Evolutionary conservation across 208 protist species (phyloP).

Genomic region (Tetramitus jugosus): DNA sequence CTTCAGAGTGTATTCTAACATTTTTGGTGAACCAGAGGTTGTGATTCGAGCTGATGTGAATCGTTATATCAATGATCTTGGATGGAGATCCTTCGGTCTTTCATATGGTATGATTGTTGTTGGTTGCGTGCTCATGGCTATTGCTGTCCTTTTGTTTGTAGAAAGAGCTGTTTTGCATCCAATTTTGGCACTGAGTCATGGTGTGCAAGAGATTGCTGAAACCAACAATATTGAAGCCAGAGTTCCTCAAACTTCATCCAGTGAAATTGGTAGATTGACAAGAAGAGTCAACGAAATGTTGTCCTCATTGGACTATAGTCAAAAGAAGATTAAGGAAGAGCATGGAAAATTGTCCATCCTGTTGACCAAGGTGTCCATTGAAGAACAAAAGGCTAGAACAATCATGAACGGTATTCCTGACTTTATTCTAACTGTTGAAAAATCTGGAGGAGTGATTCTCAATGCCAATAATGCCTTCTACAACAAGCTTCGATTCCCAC

Average conservation of each 20-base stretch:
- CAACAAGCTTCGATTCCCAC: background rate
- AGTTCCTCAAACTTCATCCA: background rate
- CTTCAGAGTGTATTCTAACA: background rate
- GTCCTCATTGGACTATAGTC: background rate
- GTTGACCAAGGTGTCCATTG: background rate
- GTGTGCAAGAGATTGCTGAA: background rate
- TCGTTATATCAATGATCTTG: background rate
- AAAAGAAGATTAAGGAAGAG: background rate
- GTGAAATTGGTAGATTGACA: conserved; percentile 6
- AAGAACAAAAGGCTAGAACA: conserved; percentile 1
- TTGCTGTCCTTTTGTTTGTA: background rate
- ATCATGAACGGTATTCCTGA: background rate
- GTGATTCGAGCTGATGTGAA: background rate
- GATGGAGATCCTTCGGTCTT: background rate
- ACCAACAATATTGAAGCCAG: background rate
- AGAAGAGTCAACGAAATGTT: background rate
- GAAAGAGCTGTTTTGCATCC: background rate
- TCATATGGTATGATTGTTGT: background rate
- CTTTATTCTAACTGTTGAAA: background rate
- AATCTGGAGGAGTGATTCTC: background rate
- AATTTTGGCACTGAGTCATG: background rate
- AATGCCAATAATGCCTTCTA: background rate
- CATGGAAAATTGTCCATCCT: background rate
- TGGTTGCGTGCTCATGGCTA: background rate
- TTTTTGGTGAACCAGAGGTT: background rate